Evolutionary conservation across 768 basidiomycete genomes (phyloP), one percentile per base, ranked within the genome.

Genomic region (Sarcomyxa edulis): DNA sequence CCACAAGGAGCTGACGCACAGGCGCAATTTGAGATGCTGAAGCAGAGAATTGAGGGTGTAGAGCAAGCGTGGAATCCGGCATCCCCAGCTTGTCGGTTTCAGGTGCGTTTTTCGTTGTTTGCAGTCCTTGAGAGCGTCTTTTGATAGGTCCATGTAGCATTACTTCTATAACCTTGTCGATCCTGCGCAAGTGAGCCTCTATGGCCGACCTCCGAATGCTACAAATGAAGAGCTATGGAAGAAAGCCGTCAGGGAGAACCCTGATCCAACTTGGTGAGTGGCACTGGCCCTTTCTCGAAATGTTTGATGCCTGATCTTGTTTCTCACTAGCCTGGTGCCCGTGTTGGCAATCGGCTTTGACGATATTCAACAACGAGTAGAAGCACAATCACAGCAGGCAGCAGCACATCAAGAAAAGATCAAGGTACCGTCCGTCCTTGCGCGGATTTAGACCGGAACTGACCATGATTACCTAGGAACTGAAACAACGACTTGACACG

Each of bases 121-220:
- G 27, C 12, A 10, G 16, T 10, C 6, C 35, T 12, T 6, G 1
- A 22, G 21, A 11, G 11, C 20, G 24, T 8, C 11, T 38, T 4
- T 24, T 35, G 19, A 29, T 12, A 15, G 16, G 18, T 39, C 15
- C 21, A 20, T 29, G 20, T 39, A 91, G 88, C 75, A 87, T 46
- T 78, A 76, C 46, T 93, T 93, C 48, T 92, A 93, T 56, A 92
- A 91, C 49, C 63, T 87, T 10, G 86, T 91, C 4, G 78, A 84
- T 48, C 84, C 86, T 0, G 65, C 63, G 5, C 69, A 81, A 47
- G 76, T 84, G 3, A 66, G 62, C 19, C 48, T 79, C 36, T 93
- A 86, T 45, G 79, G 74, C 6, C 77, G 84, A 11, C 89, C 90
- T 9, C 55, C 68, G 10, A 87, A 87, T 48, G 79, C 80, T 9